phyloP scores from a whole-genome alignment of 768 basidiomycete genomes.

The Tulasnella sp. region DNA sequence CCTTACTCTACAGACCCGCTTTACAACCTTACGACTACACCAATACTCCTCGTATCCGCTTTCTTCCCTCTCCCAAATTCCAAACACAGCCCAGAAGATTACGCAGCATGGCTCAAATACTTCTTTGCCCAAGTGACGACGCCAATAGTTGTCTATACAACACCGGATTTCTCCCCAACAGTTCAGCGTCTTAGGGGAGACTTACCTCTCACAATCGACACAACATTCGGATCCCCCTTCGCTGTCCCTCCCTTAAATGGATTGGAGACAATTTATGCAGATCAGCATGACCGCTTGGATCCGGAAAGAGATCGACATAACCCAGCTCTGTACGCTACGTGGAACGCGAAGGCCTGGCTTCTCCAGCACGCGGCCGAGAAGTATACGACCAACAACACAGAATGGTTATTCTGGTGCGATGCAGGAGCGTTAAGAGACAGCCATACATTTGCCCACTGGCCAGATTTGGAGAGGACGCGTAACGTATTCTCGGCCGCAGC shows the following conservation, averaged over 20 bases:
- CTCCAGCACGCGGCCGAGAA: conserved; percentile 43
- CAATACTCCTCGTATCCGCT: conserved; percentile 52
- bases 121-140: conserved; percentile 48
- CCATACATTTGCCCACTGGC: conserved; percentile 51
- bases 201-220: conserved; percentile 44
- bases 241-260: conserved; percentile 47
- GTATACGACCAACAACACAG: conserved; percentile 39
- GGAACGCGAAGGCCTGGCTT: conserved; percentile 55
- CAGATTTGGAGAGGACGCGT: conserved; percentile 44
- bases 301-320: conserved; percentile 46
- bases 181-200: conserved; percentile 15
- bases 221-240: conserved; percentile 47
- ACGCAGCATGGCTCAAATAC: conserved; percentile 45
- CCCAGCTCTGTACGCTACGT: conserved; percentile 53
- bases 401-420: conserved; percentile 59
- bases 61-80: conserved; percentile 52
- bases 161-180: conserved; percentile 37
- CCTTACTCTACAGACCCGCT: background rate
- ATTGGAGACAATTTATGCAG: conserved; percentile 40
- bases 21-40: conserved; percentile 22
- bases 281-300: conserved; percentile 46
- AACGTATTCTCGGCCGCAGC: conserved; percentile 44
- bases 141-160: conserved; percentile 55
- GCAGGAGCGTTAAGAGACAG: conserved; percentile 51
- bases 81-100: conserved; percentile 50